Evolutionary conservation across 2,329 filamentous ascomycete species (phyloP).

Genomic region (Geosmithia flava): DNA sequence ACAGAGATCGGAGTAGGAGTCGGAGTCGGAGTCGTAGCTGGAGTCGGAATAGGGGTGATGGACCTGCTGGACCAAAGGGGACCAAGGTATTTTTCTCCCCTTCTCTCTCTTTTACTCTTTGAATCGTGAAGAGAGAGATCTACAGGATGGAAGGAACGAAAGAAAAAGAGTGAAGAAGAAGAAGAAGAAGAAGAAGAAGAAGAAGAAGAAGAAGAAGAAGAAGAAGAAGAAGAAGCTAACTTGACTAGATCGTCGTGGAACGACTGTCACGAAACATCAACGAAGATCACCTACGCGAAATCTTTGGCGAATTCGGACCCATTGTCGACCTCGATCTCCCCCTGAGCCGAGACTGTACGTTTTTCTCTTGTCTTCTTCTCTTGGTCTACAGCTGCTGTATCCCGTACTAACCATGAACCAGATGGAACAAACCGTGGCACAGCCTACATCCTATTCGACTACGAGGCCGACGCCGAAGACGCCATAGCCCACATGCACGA

Average conservation of each 20-base stretch:
- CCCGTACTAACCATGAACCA: slow-evolving; percentile 17
- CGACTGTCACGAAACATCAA: slow-evolving; percentile 93
- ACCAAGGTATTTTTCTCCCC: slow-evolving; percentile 32
- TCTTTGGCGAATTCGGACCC: slow-evolving; percentile 78
- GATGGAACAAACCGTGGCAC: slow-evolving; percentile 85
- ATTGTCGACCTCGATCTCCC: slow-evolving; percentile 85
- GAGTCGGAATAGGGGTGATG: slow-evolving; percentile 21
- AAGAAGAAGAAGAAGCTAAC: too few species aligned
- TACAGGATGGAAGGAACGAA: too few species aligned
- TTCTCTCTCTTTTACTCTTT: not conserved
- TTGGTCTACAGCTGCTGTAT: not conserved
- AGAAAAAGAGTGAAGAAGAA: too few species aligned
- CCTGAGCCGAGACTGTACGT: slow-evolving; percentile 71
- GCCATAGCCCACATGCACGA: slow-evolving; percentile 98
- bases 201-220: too few species aligned
- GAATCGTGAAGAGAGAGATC: too few species aligned
- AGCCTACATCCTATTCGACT: slow-evolving; percentile 77
- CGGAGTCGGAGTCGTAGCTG: slow-evolving; percentile 12
- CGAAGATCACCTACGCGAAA: slow-evolving; percentile 76
- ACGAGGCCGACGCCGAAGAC: slow-evolving; percentile 67
- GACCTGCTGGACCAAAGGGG: slow-evolving; percentile 24
- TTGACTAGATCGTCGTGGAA: slow-evolving; percentile 78
- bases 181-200: too few species aligned
- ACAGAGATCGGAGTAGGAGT: slow-evolving; percentile 14
- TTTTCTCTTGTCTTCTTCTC: slow-evolving; percentile 1